Percentiles rank a stretch among this genome's conserved stretches.
phyloP scores from a whole-genome alignment of 441 rosid genomes.

The Pelargonium fulgidum region DNA sequence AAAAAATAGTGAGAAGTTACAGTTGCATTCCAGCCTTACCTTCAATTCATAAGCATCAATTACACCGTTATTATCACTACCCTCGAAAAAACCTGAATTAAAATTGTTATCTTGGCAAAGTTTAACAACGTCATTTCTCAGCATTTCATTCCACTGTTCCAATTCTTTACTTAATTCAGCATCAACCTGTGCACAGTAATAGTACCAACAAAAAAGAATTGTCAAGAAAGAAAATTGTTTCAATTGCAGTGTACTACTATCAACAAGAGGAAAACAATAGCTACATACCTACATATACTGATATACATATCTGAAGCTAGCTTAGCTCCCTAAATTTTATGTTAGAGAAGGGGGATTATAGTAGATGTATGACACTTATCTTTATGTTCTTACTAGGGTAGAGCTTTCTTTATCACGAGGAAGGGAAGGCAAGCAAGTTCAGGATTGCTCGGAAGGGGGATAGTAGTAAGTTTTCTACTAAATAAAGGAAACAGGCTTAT shows the following conservation, averaged over 20 bases:
- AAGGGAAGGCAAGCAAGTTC: too few relatives aligned
- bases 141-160: constrained; percentile 95
- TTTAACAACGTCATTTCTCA: constrained; percentile 70
- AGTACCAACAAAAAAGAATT: constrained; percentile 11
- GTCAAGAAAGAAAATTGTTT: not conserved
- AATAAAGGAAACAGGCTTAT: too few relatives aligned
- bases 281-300: too few relatives aligned
- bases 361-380: too few relatives aligned
- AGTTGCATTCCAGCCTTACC: constrained; percentile 33
- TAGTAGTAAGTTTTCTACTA: too few relatives aligned
- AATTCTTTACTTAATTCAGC: constrained; percentile 81
- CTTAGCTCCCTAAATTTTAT: too few relatives aligned
- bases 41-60: constrained; percentile 95
- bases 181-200: constrained; percentile 55
- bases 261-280: not conserved
- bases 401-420: too few relatives aligned
- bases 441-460: too few relatives aligned
- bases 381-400: too few relatives aligned
- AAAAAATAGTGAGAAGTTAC: not conserved
- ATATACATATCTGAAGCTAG: too few relatives aligned
- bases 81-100: constrained; percentile 87
- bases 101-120: constrained; percentile 95
- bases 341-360: too few relatives aligned
- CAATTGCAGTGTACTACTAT: not conserved
- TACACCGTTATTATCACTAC: constrained; percentile 71